Conservation (phyloP, 805 yeast species). For the Candida montana region DNA sequence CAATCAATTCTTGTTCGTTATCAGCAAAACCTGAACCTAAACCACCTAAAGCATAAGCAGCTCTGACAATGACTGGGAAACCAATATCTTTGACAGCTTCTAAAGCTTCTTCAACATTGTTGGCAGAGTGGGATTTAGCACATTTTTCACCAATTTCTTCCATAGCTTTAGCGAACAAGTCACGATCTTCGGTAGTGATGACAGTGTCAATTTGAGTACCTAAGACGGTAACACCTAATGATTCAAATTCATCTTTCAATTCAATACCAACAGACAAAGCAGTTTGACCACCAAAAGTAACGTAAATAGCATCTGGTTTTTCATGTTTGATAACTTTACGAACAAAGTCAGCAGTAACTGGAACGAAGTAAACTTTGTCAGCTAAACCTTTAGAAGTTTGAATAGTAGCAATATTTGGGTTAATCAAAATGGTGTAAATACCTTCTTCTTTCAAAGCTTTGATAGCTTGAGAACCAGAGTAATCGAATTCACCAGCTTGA, state of each 20-base stretch:
- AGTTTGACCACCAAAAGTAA: slow-evolving; percentile 98
- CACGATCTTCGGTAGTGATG: slow-evolving; percentile 97
- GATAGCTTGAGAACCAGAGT: slow-evolving; percentile 98
- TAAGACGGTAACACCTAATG: slow-evolving; percentile 86
- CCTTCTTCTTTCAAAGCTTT: slow-evolving; percentile 98
- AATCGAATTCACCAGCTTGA: slow-evolving; percentile 99
- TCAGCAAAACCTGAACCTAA: slow-evolving; percentile 97
- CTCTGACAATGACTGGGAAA: slow-evolving; percentile 94
- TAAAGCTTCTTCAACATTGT: slow-evolving; percentile 73
- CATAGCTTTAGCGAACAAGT: slow-evolving; percentile 90
- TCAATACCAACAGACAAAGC: slow-evolving; percentile 94
- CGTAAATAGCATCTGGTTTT: slow-evolving; percentile 94
- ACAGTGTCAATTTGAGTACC: slow-evolving; percentile 97
- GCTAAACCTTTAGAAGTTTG: slow-evolving; percentile 98
- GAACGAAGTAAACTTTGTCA: slow-evolving; percentile 94
- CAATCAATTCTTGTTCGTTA: slow-evolving; percentile 75
- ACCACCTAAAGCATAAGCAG: slow-evolving; percentile 97
- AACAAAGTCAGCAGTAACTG: slow-evolving; percentile 96
- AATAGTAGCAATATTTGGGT: slow-evolving; percentile 97
- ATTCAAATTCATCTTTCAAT: slow-evolving; percentile 90
- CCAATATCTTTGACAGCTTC: slow-evolving; percentile 82
- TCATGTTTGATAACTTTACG: slow-evolving; percentile 92
- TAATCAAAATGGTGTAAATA: slow-evolving; percentile 89
- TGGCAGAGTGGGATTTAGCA: slow-evolving; percentile 88
- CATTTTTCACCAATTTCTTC: slow-evolving; percentile 93